These are phyloP conservation scores for Acanthamoeba lenticulata DNA, from an alignment of 208 protist genomes.

Conservation along the genomic window DNA sequence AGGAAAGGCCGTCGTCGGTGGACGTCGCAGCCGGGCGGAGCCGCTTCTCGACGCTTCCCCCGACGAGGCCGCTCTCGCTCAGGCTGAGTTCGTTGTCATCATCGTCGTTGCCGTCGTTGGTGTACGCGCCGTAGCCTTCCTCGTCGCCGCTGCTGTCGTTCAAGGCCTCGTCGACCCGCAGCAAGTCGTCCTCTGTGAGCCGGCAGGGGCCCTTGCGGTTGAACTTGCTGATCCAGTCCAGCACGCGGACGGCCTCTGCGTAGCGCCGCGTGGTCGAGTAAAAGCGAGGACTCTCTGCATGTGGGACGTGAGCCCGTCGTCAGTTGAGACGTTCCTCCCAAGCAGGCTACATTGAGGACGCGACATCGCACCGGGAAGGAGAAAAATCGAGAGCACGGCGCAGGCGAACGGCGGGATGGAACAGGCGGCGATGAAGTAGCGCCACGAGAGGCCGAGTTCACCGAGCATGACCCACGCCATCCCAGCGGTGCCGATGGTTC, in stretches of 20 bases:
- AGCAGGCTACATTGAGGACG: neutral
- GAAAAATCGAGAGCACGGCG: neutral
- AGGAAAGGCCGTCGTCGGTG: neutral
- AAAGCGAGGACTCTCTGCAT: constrained; percentile 42
- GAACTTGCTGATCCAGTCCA: constrained; percentile 21
- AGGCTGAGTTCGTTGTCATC: neutral
- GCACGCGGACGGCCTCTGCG: neutral
- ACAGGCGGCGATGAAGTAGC: constrained; percentile 14
- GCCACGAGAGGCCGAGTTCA: neutral
- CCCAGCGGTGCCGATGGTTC: constrained; percentile 31
- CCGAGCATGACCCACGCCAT: constrained; percentile 69
- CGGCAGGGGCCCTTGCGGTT: constrained; percentile 29
- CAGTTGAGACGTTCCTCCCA: neutral
- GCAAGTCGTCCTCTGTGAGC: neutral
- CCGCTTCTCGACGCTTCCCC: neutral
- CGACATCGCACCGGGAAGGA: neutral
- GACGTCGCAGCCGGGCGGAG: neutral
- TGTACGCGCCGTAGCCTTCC: neutral
- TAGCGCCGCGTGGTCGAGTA: neutral
- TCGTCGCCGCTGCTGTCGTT: neutral
- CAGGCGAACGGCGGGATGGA: neutral
- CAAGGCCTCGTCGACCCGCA: neutral
- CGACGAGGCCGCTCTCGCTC: neutral
- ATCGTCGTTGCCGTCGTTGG: neutral
- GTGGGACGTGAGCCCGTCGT: neutral